Evolutionary conservation across 2,329 filamentous ascomycete genomes (phyloP).

Genomic region (Tolypocladium tundrense): DNA sequence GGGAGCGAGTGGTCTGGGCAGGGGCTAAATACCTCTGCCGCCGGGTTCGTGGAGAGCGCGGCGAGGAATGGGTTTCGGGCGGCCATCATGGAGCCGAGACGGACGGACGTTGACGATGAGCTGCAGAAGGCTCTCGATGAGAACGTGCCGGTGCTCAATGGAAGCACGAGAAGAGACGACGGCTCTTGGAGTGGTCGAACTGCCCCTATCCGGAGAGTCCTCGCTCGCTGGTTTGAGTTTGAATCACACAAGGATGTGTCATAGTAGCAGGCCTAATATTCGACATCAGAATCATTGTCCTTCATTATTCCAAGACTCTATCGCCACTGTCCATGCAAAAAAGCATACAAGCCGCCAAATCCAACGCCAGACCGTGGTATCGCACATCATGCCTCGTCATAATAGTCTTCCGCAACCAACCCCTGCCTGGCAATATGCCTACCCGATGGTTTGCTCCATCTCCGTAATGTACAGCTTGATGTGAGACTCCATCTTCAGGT

Average conservation of each 20-base stretch:
- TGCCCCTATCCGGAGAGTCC: constrained; percentile 45
- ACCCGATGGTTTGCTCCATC: constrained; percentile 79
- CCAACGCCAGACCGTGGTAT: constrained; percentile 2
- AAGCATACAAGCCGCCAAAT: not conserved
- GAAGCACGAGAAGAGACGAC: constrained; percentile 39
- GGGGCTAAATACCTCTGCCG: constrained; percentile 54
- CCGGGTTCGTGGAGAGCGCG: constrained; percentile 53
- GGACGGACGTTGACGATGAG: constrained; percentile 14
- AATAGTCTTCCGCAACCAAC: not conserved
- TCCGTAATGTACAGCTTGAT: constrained; percentile 97
- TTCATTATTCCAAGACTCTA: not conserved
- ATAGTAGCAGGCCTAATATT: not conserved
- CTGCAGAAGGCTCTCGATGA: constrained; percentile 34
- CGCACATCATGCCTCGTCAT: not conserved
- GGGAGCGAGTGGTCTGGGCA: constrained; percentile 69
- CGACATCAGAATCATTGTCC: not conserved
- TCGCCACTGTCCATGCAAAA: not conserved
- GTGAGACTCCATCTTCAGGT: constrained; percentile 93
- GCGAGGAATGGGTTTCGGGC: constrained; percentile 30
- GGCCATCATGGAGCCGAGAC: constrained; percentile 36
- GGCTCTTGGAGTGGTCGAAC: constrained; percentile 47
- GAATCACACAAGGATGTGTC: not conserved
- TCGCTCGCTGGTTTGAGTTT: constrained; percentile 56
- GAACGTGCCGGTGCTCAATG: constrained; percentile 52
- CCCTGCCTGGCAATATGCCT: not conserved